These are phyloP conservation scores for Ceratocystis eucalypticola DNA, from an alignment of 2,329 filamentous ascomycete genomes.

Conservation along the genomic window DNA sequence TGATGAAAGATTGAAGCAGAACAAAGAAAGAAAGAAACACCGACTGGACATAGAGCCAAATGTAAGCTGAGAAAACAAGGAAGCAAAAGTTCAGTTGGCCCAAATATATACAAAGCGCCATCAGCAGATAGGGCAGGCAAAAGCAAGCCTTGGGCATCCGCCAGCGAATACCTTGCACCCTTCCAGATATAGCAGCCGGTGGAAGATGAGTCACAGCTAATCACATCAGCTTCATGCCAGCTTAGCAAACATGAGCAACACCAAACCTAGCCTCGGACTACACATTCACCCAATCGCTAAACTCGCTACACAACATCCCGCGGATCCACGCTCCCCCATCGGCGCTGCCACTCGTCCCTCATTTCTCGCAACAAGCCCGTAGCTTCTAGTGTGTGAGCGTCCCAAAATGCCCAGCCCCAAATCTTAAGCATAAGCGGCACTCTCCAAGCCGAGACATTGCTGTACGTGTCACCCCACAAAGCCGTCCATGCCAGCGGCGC, in stretches of 20 bases:
- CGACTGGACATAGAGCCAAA: neutral
- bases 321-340: constrained; percentile 14
- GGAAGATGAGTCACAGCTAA: too few species aligned
- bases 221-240: neutral
- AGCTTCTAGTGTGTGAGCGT: constrained; percentile 4
- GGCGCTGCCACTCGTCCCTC: constrained; percentile 12
- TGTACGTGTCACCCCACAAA: constrained; percentile 17
- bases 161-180: neutral
- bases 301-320: constrained; percentile 9
- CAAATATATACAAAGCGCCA: neutral
- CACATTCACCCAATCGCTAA: neutral
- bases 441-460: constrained; percentile 13
- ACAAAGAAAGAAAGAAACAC: neutral
- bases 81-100: neutral
- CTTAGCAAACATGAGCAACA: neutral
- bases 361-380: constrained; percentile 9
- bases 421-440: constrained; percentile 17
- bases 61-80: neutral
- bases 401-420: constrained; percentile 19
- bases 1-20: neutral
- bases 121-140: neutral
- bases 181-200: neutral
- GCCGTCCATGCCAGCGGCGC: constrained; percentile 15
- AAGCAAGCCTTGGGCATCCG: neutral
- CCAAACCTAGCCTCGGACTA: neutral